Percentiles rank a stretch among this genome's conserved stretches.
Evolutionary conservation across 2,329 filamentous ascomycete genomes (phyloP).

Genomic region (Claviceps sp.): DNA sequence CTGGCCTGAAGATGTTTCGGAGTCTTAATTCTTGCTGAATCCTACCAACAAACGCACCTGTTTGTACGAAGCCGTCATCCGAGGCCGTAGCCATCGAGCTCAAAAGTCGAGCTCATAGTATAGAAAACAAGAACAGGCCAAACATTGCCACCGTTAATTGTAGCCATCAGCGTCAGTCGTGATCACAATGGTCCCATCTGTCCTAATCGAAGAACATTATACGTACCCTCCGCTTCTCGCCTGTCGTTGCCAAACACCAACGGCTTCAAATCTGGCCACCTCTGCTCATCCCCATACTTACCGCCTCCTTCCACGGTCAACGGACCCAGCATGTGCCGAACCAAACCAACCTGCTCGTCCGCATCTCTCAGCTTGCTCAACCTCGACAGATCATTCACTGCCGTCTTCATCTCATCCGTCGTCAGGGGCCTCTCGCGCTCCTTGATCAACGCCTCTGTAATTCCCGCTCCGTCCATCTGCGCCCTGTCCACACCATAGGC

Average conservation of each 20-base stretch:
- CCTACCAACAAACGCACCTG: neutral
- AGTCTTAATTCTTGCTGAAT: neutral
- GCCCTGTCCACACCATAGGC: conserved; percentile 13
- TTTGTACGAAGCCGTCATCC: neutral
- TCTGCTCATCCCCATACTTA: neutral
- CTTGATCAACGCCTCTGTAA: conserved; percentile 11
- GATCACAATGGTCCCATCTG: neutral
- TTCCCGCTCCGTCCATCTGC: conserved; percentile 1
- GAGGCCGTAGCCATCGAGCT: neutral
- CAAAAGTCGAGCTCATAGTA: neutral
- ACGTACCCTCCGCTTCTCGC: neutral
- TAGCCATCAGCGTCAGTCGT: neutral
- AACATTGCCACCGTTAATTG: neutral
- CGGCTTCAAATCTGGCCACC: conserved; percentile 9
- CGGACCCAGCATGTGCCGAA: conserved; percentile 14
- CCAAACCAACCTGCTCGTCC: conserved; percentile 11
- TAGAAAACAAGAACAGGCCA: neutral
- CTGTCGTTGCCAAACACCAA: conserved; percentile 10
- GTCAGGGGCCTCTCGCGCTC: conserved; percentile 19
- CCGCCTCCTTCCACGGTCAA: conserved; percentile 7
- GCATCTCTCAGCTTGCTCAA: conserved; percentile 12
- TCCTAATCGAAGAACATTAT: conserved; percentile 8
- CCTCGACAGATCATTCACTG: conserved; percentile 13
- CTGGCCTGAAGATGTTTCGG: neutral
- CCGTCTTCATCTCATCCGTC: conserved; percentile 12